These are phyloP conservation scores for Torulaspora indica DNA, from an alignment of 805 yeast genomes.

Conservation along the genomic window DNA sequence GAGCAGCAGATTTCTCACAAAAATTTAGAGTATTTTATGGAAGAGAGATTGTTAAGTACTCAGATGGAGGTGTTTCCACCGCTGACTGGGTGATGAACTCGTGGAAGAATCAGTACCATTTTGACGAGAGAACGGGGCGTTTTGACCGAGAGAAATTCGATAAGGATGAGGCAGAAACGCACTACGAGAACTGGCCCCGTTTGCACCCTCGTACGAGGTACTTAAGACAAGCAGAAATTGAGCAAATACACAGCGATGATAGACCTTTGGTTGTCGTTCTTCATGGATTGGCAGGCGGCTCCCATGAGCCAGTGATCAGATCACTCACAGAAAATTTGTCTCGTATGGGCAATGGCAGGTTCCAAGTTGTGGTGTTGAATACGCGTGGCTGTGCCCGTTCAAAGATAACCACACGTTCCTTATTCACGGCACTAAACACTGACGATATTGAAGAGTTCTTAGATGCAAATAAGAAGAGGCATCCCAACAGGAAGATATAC, in stretches of 20 bases:
- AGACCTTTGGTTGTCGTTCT: constrained; percentile 57
- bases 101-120: constrained; percentile 25
- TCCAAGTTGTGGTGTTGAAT: constrained; percentile 61
- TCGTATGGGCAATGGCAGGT: constrained; percentile 35
- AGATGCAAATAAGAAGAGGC: constrained; percentile 44
- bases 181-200: constrained; percentile 51
- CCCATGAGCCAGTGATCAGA: constrained; percentile 68
- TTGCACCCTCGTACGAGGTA: constrained; percentile 68
- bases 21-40: constrained; percentile 65
- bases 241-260: constrained; percentile 33
- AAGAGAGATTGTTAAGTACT: constrained; percentile 52
- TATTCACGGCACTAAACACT: constrained; percentile 66
- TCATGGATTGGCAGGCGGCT: constrained; percentile 79
- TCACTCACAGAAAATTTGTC: constrained; percentile 46
- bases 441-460: constrained; percentile 61
- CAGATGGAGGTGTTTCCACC: constrained; percentile 69
- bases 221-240: constrained; percentile 44
- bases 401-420: constrained; percentile 60
- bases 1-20: constrained; percentile 48
- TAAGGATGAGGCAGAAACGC: constrained; percentile 39
- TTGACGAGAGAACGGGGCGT: constrained; percentile 11
- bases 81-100: constrained; percentile 57
- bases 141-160: constrained; percentile 31
- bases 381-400: constrained; percentile 77
- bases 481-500: constrained; percentile 62